phyloP scores from a whole-genome alignment of 805 yeast genomes.

The Starmerella bacillaris region DNA sequence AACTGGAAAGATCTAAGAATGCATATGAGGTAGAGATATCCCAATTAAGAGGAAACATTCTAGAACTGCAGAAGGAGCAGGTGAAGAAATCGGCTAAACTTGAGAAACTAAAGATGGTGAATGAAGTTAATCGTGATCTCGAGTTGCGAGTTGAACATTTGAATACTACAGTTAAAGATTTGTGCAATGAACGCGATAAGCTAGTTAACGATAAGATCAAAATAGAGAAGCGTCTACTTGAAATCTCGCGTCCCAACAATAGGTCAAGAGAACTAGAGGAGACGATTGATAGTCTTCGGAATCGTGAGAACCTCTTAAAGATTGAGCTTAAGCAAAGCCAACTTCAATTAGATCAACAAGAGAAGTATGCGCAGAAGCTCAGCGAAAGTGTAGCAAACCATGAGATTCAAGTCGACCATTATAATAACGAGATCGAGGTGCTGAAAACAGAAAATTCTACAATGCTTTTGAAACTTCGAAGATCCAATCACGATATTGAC shows the following conservation, averaged over 20 bases:
- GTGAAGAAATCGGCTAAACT: conserved; percentile 1
- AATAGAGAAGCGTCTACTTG: conserved; percentile 30
- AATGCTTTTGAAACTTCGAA: conserved; percentile 7
- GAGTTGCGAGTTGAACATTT: conserved; percentile 35
- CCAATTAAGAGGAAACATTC: conserved; percentile 3
- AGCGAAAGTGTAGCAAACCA: conserved; percentile 37
- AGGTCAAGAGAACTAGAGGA: conserved; percentile 19
- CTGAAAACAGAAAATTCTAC: conserved; percentile 12
- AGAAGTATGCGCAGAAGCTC: conserved; percentile 17
- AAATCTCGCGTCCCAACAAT: conserved; percentile 26
- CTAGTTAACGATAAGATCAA: conserved; percentile 34
- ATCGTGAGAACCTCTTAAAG: conserved; percentile 14
- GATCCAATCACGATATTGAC: conserved; percentile 32
- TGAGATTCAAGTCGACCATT: conserved; percentile 30
- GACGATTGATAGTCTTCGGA: conserved; percentile 23
- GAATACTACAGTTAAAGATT: conserved; percentile 40
- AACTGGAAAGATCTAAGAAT: conserved; percentile 7
- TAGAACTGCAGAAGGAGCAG: conserved; percentile 4
- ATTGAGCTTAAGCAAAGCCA: conserved; percentile 16
- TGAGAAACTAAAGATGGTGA: neutral
- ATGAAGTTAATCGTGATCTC: conserved; percentile 3
- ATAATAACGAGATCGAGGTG: conserved; percentile 26
- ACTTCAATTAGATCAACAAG: conserved; percentile 18
- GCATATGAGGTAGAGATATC: conserved; percentile 6
- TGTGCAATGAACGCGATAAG: conserved; percentile 44